These are phyloP conservation scores for Talaromyces funiculosus DNA, from an alignment of 2,329 filamentous ascomycete genomes.

Conservation along the genomic window DNA sequence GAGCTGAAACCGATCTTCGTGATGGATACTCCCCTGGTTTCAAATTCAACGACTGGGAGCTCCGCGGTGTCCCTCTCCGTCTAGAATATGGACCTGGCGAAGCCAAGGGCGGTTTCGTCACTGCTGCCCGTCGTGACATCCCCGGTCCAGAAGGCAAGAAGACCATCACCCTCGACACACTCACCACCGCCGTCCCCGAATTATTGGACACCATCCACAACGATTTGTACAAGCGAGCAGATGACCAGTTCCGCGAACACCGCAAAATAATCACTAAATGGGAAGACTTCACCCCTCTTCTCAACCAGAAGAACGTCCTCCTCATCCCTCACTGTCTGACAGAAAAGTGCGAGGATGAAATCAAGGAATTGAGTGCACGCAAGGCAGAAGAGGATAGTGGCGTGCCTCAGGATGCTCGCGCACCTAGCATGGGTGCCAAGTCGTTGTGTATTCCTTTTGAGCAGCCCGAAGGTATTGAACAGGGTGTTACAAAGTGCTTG, in stretches of 20 bases:
- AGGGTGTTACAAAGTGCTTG: slow-evolving; percentile 82
- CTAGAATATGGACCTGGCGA: slow-evolving; percentile 97
- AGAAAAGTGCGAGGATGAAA: slow-evolving; percentile 81
- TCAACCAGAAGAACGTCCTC: slow-evolving; percentile 88
- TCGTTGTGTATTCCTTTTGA: slow-evolving; percentile 75
- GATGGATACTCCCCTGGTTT: slow-evolving; percentile 90
- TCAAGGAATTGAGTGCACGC: slow-evolving; percentile 86
- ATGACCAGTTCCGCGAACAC: slow-evolving; percentile 72
- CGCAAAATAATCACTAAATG: slow-evolving; percentile 76
- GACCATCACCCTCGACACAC: slow-evolving; percentile 67
- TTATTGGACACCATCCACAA: slow-evolving; percentile 86
- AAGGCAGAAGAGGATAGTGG: slow-evolving; percentile 57
- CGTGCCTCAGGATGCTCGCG: slow-evolving; percentile 66
- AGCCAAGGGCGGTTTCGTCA: slow-evolving; percentile 76
- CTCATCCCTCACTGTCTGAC: slow-evolving; percentile 86
- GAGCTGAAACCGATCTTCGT: slow-evolving; percentile 74
- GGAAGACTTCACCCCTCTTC: slow-evolving; percentile 82
- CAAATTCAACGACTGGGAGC: slow-evolving; percentile 99
- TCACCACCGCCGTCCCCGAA: slow-evolving; percentile 67
- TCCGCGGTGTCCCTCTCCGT: slow-evolving; percentile 89
- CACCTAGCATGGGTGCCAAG: slow-evolving; percentile 71
- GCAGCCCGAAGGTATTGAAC: slow-evolving; percentile 72
- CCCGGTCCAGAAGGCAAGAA: slow-evolving; percentile 62
- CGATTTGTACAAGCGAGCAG: slow-evolving; percentile 73
- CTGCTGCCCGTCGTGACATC: slow-evolving; percentile 80